Evolutionary conservation across 73 alveolate species (phyloP).

Genomic region (Tetrahymena elliotti): DNA sequence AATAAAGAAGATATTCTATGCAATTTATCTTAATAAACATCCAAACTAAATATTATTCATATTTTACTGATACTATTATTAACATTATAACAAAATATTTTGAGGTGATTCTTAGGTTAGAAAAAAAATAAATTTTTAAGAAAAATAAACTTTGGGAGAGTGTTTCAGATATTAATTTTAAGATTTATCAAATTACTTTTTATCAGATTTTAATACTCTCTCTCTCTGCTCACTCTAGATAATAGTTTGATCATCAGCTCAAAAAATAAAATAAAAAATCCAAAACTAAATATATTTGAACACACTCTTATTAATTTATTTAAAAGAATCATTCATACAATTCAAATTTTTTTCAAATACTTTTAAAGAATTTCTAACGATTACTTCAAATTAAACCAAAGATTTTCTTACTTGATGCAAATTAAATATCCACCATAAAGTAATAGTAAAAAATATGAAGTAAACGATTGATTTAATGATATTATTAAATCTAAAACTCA

Average conservation of each 20-base stretch:
- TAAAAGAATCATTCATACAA: too few species aligned
- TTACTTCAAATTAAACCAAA: neutral
- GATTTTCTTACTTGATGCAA: neutral
- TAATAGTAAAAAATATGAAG: neutral
- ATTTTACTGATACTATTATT: too few species aligned
- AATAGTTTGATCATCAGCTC: neutral
- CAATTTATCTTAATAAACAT: too few species aligned
- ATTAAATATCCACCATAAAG: neutral
- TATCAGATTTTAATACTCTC: neutral
- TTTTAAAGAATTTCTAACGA: too few species aligned
- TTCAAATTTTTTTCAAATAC: too few species aligned
- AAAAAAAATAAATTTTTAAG: neutral
- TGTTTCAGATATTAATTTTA: neutral
- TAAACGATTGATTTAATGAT: neutral
- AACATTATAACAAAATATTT: neutral
- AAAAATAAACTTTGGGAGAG: neutral
- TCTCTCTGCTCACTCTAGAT: neutral
- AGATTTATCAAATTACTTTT: neutral
- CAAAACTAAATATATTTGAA: too few species aligned
- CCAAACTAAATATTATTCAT: neutral
- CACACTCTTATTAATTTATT: too few species aligned
- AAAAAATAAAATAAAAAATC: neutral
- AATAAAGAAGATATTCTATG: too few species aligned
- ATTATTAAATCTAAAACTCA: neutral
- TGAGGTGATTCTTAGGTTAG: neutral